phyloP scores from a whole-genome alignment of 2,329 filamentous ascomycete species.

The Verticillium nonalfalfae region DNA sequence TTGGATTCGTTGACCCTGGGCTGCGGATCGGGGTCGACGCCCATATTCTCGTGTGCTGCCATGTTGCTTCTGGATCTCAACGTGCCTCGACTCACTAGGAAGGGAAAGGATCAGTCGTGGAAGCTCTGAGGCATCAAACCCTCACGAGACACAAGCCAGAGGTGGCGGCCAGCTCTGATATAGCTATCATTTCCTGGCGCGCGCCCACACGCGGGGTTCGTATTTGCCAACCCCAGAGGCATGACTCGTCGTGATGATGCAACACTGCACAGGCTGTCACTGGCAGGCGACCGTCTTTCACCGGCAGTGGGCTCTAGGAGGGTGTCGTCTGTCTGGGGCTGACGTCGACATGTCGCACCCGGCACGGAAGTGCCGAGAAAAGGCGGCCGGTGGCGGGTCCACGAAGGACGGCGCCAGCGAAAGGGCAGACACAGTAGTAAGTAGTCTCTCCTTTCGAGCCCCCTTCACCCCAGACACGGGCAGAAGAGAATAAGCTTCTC shows the following conservation, averaged over 20 bases:
- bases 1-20: constrained; percentile 12
- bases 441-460: background rate
- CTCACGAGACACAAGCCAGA: no score
- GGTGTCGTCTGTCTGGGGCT: background rate
- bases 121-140: no score
- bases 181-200: background rate
- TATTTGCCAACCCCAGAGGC: background rate
- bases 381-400: background rate
- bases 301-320: background rate
- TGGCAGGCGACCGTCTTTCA: background rate
- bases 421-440: background rate
- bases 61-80: background rate
- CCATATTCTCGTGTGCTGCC: background rate
- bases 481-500: background rate
- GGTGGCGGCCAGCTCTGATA: background rate
- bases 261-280: background rate
- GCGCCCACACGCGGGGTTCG: background rate
- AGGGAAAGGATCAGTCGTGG: no score
- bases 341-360: background rate
- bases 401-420: background rate
- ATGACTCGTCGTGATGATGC: background rate
- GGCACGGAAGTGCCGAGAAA: background rate
- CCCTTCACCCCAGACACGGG: background rate
- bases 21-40: background rate
- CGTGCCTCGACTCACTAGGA: background rate